A percentile compares a stretch with the other conserved stretches of the same genome.
Evolutionary conservation across 2,329 filamentous ascomycete species (phyloP).

Genomic region (Pseudopyrenochaeta lycopersici): DNA sequence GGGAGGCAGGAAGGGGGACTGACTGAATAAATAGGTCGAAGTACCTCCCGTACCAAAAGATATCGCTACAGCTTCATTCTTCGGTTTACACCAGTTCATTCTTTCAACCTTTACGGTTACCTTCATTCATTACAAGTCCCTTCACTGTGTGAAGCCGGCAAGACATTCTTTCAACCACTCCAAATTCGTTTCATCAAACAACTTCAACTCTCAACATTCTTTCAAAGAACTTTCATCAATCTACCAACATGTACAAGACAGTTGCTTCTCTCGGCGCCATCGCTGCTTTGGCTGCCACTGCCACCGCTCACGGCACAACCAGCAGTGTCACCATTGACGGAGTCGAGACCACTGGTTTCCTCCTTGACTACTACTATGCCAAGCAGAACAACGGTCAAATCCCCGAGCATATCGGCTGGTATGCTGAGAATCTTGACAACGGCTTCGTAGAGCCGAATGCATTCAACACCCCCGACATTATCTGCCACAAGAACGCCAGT

Average conservation of each 20-base stretch:
- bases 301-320: slow-evolving; percentile 58
- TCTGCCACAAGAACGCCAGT: slow-evolving; percentile 68
- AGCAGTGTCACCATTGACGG: slow-evolving; percentile 58
- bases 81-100: slow-evolving; percentile 37
- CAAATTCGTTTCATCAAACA: slow-evolving; percentile 33
- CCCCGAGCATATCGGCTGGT: slow-evolving; percentile 56
- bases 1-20: slow-evolving; percentile 6
- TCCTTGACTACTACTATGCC: slow-evolving; percentile 53
- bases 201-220: slow-evolving; percentile 16
- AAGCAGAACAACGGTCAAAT: slow-evolving; percentile 33
- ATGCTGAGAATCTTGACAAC: slow-evolving; percentile 49
- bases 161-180: slow-evolving; percentile 39
- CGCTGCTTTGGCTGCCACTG: slow-evolving; percentile 50
- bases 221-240: slow-evolving; percentile 13
- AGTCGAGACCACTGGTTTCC: slow-evolving; percentile 55
- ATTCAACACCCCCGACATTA: slow-evolving; percentile 55
- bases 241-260: slow-evolving; percentile 39
- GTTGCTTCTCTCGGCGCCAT: slow-evolving; percentile 37
- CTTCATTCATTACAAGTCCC: slow-evolving; percentile 40
- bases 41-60: slow-evolving; percentile 11
- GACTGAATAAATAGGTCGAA: slow-evolving; percentile 30
- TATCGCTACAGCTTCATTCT: slow-evolving; percentile 39
- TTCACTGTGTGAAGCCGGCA: slow-evolving; percentile 45
- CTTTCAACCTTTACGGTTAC: slow-evolving; percentile 23
- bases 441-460: slow-evolving; percentile 43